Evolutionary conservation across 2,329 filamentous ascomycete genomes (phyloP), one percentile per base, ranked within the genome.

Genomic region (Arthroderma uncinatum): DNA sequence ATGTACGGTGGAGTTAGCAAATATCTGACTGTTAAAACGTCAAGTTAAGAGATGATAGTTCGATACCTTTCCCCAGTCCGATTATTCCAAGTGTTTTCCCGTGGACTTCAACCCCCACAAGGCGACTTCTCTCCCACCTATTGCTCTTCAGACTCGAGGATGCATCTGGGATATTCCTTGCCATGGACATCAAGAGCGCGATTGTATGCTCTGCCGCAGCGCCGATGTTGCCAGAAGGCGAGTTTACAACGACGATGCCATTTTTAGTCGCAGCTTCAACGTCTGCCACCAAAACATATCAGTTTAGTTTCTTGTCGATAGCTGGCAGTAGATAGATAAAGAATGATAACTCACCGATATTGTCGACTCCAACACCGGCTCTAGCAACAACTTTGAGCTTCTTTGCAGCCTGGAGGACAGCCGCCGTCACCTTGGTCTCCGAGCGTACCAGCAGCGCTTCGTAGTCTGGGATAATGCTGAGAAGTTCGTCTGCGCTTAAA

Each of bases 321-420:
- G 25, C 6, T 36, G 28, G n/a, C 14, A 53, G 8, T 2, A 36
- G 3, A 12, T 23, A 23, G 21, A 2, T 25, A 8, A 14, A 28
- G 25, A n/a, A 37, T 28, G 44, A 14, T 14, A 21, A 9, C 67
- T 58, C 55, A 70, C 68, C 79, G 53, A 93, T 87, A 72, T 92
- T 91, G 72, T 92, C 87, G 23, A 92, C 86, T 33, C 86, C 88
- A 0, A 92, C 88, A 10, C 88, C 88, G 10, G 88, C 88, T 60
- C 88, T 78, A 1, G 87, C 88, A 21, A 93, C 86, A 7, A 92
- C 87, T 62, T 86, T 85, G 54, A 92, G 77, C 59, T 82, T 85
- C 63, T 77, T 80, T 8, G 82, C 87, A 1, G 83, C 84, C 10
- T 75, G 71, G 10, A 92, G 77, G 0, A 92, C 77, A 2, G 79